Evolutionary conservation across 768 basidiomycete genomes (phyloP).

Genomic region (Leucocoprinus sp.): DNA sequence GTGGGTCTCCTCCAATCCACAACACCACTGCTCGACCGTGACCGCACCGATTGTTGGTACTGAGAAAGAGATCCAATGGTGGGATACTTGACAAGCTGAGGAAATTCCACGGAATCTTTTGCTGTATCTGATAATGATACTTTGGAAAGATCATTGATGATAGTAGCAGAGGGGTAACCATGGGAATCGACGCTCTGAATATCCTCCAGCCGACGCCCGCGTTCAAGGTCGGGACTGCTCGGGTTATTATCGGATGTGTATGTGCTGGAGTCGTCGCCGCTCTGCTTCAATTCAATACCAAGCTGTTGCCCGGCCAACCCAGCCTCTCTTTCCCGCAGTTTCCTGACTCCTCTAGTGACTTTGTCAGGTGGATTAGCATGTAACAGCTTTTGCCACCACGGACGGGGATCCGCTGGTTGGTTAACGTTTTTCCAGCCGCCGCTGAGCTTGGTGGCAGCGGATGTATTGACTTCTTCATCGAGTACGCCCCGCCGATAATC

Average conservation of each 20-base stretch:
- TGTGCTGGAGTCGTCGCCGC: constrained; percentile 33
- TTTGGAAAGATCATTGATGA: constrained; percentile 25
- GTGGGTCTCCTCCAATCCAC: constrained; percentile 71
- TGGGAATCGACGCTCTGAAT: constrained; percentile 62
- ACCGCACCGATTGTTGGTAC: constrained; percentile 52
- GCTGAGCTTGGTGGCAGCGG: constrained; percentile 82
- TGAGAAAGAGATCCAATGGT: constrained; percentile 32
- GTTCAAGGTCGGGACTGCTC: constrained; percentile 33
- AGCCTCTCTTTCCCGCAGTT: constrained; percentile 76
- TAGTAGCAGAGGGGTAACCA: constrained; percentile 48
- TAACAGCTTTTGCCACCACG: constrained; percentile 69
- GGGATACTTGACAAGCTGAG: constrained; percentile 13
- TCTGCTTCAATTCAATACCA: constrained; percentile 53
- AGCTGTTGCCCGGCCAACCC: constrained; percentile 48
- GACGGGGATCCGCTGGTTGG: constrained; percentile 66
- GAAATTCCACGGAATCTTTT: constrained; percentile 28
- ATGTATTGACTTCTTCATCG: constrained; percentile 94
- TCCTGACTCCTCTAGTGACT: constrained; percentile 78
- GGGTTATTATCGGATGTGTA: constrained; percentile 31
- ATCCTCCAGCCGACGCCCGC: constrained; percentile 50
- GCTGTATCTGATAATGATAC: constrained; percentile 28
- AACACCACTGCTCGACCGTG: constrained; percentile 57
- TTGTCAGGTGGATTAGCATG: constrained; percentile 63
- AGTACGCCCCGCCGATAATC: constrained; percentile 85
- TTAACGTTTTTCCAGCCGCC: constrained; percentile 86